Evolutionary conservation across 2,329 filamentous ascomycete genomes (phyloP).

Genomic region (Epichloe brachyelytri): DNA sequence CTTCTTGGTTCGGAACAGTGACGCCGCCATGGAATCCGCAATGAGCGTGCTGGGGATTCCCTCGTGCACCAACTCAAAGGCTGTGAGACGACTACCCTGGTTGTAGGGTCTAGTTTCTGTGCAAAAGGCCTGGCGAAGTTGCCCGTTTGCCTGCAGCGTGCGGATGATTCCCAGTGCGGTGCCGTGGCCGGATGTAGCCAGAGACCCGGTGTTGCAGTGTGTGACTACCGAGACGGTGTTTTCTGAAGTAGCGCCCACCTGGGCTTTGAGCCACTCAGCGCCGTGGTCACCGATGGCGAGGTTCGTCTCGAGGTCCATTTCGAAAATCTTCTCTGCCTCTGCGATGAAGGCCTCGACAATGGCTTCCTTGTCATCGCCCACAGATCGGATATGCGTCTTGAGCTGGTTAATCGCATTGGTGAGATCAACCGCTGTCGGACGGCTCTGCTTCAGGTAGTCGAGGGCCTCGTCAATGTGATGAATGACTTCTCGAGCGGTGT

Average conservation of each 20-base stretch:
- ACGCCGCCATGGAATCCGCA: conserved; percentile 92
- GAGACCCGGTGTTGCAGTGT: conserved; percentile 94
- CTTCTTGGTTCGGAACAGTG: conserved; percentile 57
- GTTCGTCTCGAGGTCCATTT: conserved; percentile 80
- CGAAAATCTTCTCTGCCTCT: conserved; percentile 75
- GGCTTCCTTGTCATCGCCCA: conserved; percentile 30
- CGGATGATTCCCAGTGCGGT: conserved; percentile 92
- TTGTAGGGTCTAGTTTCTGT: conserved; percentile 97
- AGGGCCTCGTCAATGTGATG: conserved; percentile 63
- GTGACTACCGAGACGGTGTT: conserved; percentile 67
- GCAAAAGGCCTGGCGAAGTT: conserved; percentile 78
- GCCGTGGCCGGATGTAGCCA: conserved; percentile 95
- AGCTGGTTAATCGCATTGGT: conserved; percentile 79
- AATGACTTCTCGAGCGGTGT: conserved; percentile 43
- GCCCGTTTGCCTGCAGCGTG: conserved; percentile 52
- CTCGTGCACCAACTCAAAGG: conserved; percentile 94
- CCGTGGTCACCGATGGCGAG: conserved; percentile 72
- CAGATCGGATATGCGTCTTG: conserved; percentile 45
- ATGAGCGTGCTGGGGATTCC: conserved; percentile 81
- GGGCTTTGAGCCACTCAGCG: conserved; percentile 64
- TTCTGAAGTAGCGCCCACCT: conserved; percentile 35
- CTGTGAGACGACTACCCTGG: conserved; percentile 87
- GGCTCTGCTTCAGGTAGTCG: conserved; percentile 75
- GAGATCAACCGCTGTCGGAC: conserved; percentile 90
- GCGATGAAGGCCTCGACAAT: conserved; percentile 61